phyloP scores from a whole-genome alignment of 192 early-diverging fungal genomes.

The Entomortierella beljakovae region DNA sequence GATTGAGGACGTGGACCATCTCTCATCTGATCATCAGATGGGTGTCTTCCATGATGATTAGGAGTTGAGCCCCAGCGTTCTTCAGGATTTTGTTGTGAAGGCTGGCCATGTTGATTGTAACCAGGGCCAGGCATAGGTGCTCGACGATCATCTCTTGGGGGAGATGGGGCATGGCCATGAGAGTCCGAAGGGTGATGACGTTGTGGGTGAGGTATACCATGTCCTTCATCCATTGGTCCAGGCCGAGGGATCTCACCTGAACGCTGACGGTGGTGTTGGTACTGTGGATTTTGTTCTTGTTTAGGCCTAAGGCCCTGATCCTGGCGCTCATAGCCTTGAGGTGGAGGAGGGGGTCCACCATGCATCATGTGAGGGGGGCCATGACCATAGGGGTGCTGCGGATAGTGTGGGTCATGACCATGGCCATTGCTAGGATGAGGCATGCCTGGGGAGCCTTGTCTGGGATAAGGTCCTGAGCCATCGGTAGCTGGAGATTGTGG shows the following conservation, averaged over 20 bases:
- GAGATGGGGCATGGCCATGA: constrained; percentile 33
- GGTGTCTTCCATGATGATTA: constrained; percentile 34
- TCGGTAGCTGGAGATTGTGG: constrained; percentile 33
- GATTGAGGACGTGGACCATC: constrained; percentile 13
- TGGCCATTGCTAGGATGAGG: constrained; percentile 22
- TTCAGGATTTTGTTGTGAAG: constrained; percentile 15
- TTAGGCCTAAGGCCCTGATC: constrained; percentile 26
- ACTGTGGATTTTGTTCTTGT: constrained; percentile 25
- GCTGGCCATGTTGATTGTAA: neutral
- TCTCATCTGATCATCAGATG: constrained; percentile 28
- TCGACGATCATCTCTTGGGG: constrained; percentile 44
- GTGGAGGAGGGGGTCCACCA: constrained; percentile 18
- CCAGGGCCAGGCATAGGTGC: constrained; percentile 1
- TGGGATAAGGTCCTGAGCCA: constrained; percentile 15
- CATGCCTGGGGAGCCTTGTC: constrained; percentile 34
- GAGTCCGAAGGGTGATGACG: constrained; percentile 24
- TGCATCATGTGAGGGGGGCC: constrained; percentile 34
- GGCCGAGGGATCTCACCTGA: constrained; percentile 28
- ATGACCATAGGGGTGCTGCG: constrained; percentile 35
- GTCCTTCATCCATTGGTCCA: constrained; percentile 23
- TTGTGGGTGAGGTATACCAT: constrained; percentile 4
- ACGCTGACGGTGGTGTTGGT: constrained; percentile 46
- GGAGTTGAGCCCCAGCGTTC: constrained; percentile 11
- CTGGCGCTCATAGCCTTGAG: constrained; percentile 29
- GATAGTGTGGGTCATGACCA: constrained; percentile 35